Evolutionary conservation across 2,329 filamentous ascomycete genomes (phyloP), one percentile per base, ranked within the genome.

Genomic region (Plectosphaerella plurivora): DNA sequence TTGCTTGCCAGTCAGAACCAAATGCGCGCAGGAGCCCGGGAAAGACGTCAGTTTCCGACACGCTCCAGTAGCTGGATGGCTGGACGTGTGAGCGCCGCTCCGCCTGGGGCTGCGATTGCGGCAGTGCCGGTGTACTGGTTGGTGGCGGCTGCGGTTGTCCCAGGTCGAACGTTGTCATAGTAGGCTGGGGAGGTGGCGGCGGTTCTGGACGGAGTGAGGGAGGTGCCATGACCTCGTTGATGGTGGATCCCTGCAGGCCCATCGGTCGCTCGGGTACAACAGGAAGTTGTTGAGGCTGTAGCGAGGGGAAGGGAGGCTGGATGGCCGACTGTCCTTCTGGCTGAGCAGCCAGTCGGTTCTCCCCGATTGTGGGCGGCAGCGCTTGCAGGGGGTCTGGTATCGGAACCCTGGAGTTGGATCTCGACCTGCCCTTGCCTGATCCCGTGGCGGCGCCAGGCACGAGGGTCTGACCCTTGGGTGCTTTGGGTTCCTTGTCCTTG

Each of bases 51-150:
- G 87, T 79, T 69, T 94, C 89, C 1, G 87, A 87, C 20, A 93
- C 89, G 61, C 89, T 93, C 89, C 89, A 94, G 67, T 94, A 94
- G 67, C 89, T 93, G 1, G 87, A 91, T 14, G 87, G 83, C 58
- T 86, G 84, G 51, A 72, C 72, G 20, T 75, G 75, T 10, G 71
- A 68, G 53, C 79, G 81, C 44, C 79, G 77, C 59, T 84, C 79
- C 36, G 70, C 66, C 39, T 70, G 70, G 14, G 68, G 61, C 54
- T 74, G 73, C 5, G 65, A 12, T 5, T 47, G 49, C 36, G 61
- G 53, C 47, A 65, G 3, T 68, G 28, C 12, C 12, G 20, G 16
- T 25, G 45, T 24, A 18, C 37, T 15, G 20, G 36, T 14, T 50
- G 37, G 24, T 22, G 48, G 41, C 12, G 41, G 41, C 16, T 46